Evolutionary conservation across 2,329 filamentous ascomycete species (phyloP), one percentile per base, ranked within the genome.

Genomic region (Penicillium sp.): DNA sequence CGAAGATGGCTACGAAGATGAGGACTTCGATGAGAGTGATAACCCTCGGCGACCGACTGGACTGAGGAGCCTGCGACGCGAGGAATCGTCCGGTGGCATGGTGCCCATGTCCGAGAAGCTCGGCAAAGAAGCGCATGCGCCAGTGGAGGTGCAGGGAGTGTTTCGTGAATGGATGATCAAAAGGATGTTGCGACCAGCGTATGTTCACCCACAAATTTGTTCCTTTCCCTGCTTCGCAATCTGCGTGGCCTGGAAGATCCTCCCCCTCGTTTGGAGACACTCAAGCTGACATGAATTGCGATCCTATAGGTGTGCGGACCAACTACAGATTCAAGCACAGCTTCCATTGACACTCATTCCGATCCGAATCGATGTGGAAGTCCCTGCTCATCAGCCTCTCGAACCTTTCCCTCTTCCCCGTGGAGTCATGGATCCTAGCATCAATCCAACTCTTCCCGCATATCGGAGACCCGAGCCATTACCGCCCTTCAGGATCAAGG

Each of bases 151-250:
- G 16, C 92, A 96, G 71, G 89, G 90, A 53, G 89, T 96, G 64
- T 96, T 90, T 85, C 83, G 92, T 67, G 92, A 96, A 62, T 97
- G 92, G 92, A 95, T 96, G 84, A 84, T 88, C 54, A 91, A 92
- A 73, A 77, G 82, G 57, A 69, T 72, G 64, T 56, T 76, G 25
- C 72, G 76, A 51, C 70, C 74, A 51, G 73, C 70, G 74, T 76
- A 70, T 61, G 73, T 68, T 51, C 46, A 44, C 24, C 24, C 31
- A 30, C 36, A 20, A 40, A 48, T 47, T 16, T 31, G 46, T 42
- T 44, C n/a, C 38, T 30, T 33, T 51, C 44, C 28, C 48, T 46
- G 20, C 31, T 56, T 44, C 30, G 25, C 42, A 20, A 48, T 44
- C 43, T 27, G 33, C 18, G 24, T 39, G 27, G 57, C 78, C 24